Evolutionary conservation across 495 filamentous ascomycete species (phyloP), one percentile per base, ranked within the genome.

Genomic region (Lichina pygmaea): DNA sequence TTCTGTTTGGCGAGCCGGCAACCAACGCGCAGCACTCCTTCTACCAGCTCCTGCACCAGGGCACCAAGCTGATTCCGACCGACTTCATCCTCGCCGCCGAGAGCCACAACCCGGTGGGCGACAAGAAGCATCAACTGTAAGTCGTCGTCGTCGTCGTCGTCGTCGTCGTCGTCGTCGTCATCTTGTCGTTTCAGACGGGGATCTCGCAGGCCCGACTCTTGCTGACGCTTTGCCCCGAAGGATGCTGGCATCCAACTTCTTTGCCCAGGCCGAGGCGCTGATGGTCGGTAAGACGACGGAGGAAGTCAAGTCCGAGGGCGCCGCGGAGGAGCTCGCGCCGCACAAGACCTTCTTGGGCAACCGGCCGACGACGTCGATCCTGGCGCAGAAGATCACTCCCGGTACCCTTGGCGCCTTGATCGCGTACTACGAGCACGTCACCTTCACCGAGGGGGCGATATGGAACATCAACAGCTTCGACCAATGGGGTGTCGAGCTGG

Each of bases 391-490:
- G 63, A 94, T 97, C 55, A 94, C 91, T 9, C 89, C 89, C 12
- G 77, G 74, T 8, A 85, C 92, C 48, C 72, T 97, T 46, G 89
- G 89, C 53, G 89, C 89, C 30, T 64, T 97, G 50, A 97, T 97
- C 59, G 84, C 81, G 44, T 97, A 93, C 72, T 97, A 97, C 61
- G 89, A 97, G 67, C 89, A 97, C 62, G 57, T 93, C 42, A 95
- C 89, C 48, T 95, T 97, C 66, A 93, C 83, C 36, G 89, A 97
- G 62, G 89, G 89, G 53, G 91, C 83, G 33, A 62, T 95, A 52
- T 97, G 89, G 89, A 91, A 95, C 63, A 94, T 97, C 69, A 97
- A 97, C 73, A 80, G 73, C 53, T 97, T 95, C 58, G 89, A 97
- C 66, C 89, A 97, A 64, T 95, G 89, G 89, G 89, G 89, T 62